These are phyloP conservation scores for Phylloporus sp. DNA, from an alignment of 1,284 basidiomycete genomes.

Conservation along the genomic window DNA sequence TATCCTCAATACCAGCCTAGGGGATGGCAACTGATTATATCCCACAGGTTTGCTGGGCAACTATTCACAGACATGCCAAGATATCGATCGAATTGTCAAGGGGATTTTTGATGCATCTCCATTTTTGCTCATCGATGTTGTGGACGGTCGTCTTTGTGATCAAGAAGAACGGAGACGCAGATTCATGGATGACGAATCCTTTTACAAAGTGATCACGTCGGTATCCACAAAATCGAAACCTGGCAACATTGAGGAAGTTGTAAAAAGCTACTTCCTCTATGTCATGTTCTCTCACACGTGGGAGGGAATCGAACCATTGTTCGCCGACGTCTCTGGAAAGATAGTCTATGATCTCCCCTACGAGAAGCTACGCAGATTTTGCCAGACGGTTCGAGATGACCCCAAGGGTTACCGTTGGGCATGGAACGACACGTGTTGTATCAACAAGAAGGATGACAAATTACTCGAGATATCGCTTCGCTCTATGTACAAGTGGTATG, in stretches of 20 bases:
- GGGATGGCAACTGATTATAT: background rate
- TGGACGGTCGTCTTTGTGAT: slow-evolving; percentile 17
- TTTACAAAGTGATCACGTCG: slow-evolving; percentile 18
- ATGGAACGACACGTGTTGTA: slow-evolving; percentile 26
- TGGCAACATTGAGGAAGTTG: slow-evolving; percentile 5
- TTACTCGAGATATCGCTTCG: slow-evolving; percentile 16
- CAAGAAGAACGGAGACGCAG: background rate
- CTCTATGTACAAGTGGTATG: slow-evolving; percentile 33
- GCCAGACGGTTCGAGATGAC: slow-evolving; percentile 11
- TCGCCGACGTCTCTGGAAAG: slow-evolving; percentile 9
- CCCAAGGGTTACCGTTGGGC: slow-evolving; percentile 13
- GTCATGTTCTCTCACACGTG: slow-evolving; percentile 34
- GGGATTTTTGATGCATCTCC: slow-evolving; percentile 11
- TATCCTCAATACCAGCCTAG: background rate
- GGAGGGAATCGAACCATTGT: slow-evolving; percentile 22
- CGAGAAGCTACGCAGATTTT: slow-evolving; percentile 23
- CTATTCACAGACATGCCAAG: background rate
- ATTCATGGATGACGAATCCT: slow-evolving; percentile 12
- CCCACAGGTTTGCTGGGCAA: background rate
- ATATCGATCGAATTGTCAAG: slow-evolving; percentile 4
- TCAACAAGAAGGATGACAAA: slow-evolving; percentile 11
- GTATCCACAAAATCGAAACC: background rate
- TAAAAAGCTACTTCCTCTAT: slow-evolving; percentile 25
- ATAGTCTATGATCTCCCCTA: slow-evolving; percentile 15
- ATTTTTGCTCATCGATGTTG: slow-evolving; percentile 19